A percentile compares a stretch with the other conserved stretches of the same genome.
These are phyloP conservation scores for Pinus albicaulis DNA, from an alignment of 75 land plant genomes.

Conservation along the genomic window DNA sequence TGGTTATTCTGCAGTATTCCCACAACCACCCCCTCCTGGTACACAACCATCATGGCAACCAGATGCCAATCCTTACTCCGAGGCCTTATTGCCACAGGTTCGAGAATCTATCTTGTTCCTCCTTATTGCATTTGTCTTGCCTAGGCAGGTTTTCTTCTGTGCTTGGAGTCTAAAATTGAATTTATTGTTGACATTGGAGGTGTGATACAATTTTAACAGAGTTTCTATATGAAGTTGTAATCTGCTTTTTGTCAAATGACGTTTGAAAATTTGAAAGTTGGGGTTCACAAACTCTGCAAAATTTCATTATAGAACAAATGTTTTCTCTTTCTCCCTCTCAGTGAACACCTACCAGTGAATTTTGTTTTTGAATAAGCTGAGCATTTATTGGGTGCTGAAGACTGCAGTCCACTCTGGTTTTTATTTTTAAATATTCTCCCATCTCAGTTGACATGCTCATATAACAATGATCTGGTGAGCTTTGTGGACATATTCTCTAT, in stretches of 20 bases:
- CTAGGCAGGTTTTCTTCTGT: neutral
- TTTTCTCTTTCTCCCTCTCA: neutral
- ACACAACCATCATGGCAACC: conserved; percentile 58
- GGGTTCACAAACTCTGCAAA: neutral
- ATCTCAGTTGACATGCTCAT: too few relatives aligned
- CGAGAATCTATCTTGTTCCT: neutral
- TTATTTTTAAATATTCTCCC: too few relatives aligned
- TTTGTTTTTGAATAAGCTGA: neutral
- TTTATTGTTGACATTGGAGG: neutral
- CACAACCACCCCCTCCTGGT: conserved; percentile 72
- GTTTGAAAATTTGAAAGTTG: neutral
- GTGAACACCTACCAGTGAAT: too few relatives aligned
- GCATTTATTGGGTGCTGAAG: too few relatives aligned
- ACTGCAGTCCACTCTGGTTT: too few relatives aligned
- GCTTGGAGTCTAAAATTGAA: neutral
- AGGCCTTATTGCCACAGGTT: neutral
- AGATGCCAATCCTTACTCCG: conserved; percentile 21
- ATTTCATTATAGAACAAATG: neutral
- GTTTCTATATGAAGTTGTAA: neutral
- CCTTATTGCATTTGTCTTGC: neutral
- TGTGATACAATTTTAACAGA: neutral
- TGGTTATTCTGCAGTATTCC: conserved; percentile 24
- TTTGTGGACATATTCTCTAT: too few relatives aligned
- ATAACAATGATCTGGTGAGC: too few relatives aligned
- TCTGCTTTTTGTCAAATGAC: neutral